Conservation (phyloP, 495 filamentous ascomycete species). For the Opeltia flavorubescens region DNA sequence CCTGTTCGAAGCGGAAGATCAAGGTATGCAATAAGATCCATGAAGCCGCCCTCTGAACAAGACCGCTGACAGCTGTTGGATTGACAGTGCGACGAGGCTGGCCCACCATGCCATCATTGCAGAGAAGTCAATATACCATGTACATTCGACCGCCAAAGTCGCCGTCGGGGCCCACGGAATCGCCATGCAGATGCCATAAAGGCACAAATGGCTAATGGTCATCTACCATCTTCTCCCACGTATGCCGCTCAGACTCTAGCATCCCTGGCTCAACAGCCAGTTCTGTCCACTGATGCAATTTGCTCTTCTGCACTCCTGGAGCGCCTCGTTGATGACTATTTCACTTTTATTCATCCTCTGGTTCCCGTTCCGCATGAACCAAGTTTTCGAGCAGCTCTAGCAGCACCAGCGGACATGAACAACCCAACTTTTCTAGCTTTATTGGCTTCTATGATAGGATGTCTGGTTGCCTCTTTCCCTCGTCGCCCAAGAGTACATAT, state of each 20-base stretch:
- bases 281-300: constrained; percentile 54
- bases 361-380: constrained; percentile 76
- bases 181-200: constrained; percentile 74
- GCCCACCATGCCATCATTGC: constrained; percentile 70
- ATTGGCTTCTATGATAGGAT: constrained; percentile 67
- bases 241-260: constrained; percentile 30
- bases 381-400: constrained; percentile 61
- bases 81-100: constrained; percentile 61
- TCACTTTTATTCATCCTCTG: constrained; percentile 81
- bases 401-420: constrained; percentile 51
- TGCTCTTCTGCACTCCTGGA: constrained; percentile 52
- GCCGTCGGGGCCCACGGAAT: constrained; percentile 74
- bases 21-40: constrained; percentile 38
- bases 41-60: background rate
- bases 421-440: constrained; percentile 61
- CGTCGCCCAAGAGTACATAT: constrained; percentile 54
- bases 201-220: constrained; percentile 39
- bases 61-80: background rate
- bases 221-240: constrained; percentile 21
- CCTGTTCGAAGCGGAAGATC: constrained; percentile 73
- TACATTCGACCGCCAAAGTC: constrained; percentile 65
- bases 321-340: constrained; percentile 71
- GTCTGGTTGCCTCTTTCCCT: constrained; percentile 67
- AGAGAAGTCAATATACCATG: constrained; percentile 67
- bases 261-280: constrained; percentile 25